Base-by-base conservation (phyloP, 2,329 filamentous ascomycete genomes). In the Alternaria conjuncta region DNA sequence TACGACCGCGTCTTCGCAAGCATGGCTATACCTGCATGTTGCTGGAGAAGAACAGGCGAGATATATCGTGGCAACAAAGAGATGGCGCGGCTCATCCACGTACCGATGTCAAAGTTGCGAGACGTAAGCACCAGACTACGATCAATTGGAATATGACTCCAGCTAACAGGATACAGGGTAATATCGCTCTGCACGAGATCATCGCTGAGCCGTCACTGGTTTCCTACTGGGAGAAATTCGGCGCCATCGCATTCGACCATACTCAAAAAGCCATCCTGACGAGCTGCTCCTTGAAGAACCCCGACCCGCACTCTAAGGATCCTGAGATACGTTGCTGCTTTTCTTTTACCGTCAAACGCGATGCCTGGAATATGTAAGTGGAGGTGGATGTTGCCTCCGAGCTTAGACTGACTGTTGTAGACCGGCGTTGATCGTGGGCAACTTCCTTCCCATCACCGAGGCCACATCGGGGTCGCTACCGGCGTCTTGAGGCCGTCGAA, bases 151-250 rank as follows among this genome's bases (percentile, higher is more conserved):
- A 25, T 20, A 6, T 26, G 23, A 32, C 9, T n/a, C 32, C 5
- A 15, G 55, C 69, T 76, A 58, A 77, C 18, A 32, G 8, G 10
- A 51, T 18, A n/a, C 21, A 97, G 94, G 96, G 96, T 65, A 96
- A 96, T 74, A 90, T 98, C 68, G 93, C 96, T 12, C 87, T 99
- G 51, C 96, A 99, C 78, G 94, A 99, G 79, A 96, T 99, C 67
- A 88, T 99, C 47, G 94, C 93, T 3, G 96, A 99, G 82, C 93
- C 97, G 65, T 96, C 94, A 44, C 88, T 97, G 64, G 96, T 98
- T 58, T 92, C 93, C 73, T 99, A 99, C 76, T 99, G 96, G 96
- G 96, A 99, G 81, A 97, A 99, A 75, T 99, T 99, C 76, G 94
- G 95, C 55, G 95, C 94, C 6, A 98, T 99, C 73, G 96, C 96